Conservation (phyloP, 2,329 filamentous ascomycete genomes). For the Colletotrichum zoysiae region DNA sequence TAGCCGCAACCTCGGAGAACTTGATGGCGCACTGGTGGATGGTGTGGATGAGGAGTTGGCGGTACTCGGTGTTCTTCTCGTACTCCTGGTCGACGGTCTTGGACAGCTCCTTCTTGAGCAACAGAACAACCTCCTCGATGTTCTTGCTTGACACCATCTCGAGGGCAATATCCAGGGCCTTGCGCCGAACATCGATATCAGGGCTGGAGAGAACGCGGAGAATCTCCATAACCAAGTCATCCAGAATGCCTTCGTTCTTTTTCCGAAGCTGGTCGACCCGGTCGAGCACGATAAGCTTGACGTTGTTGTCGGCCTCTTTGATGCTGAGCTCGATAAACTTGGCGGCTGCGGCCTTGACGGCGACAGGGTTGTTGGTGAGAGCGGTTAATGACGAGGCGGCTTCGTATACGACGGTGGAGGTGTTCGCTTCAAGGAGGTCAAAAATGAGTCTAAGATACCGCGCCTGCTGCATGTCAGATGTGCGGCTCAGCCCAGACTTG, state of each 20-base stretch:
- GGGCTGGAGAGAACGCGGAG: conserved; percentile 93
- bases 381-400: conserved; percentile 94
- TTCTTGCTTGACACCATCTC: conserved; percentile 99
- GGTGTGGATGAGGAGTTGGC: conserved; percentile 93
- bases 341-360: conserved; percentile 93
- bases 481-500: conserved; percentile 11
- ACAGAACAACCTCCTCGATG: conserved; percentile 94
- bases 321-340: conserved; percentile 98
- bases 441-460: conserved; percentile 95
- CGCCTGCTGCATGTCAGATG: conserved; percentile 64
- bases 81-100: conserved; percentile 99
- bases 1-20: conserved; percentile 97
- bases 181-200: conserved; percentile 94
- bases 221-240: conserved; percentile 97
- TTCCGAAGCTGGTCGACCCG: conserved; percentile 89
- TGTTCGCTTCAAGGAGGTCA: conserved; percentile 91
- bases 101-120: conserved; percentile 96
- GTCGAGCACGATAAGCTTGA: conserved; percentile 97
- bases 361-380: conserved; percentile 95
- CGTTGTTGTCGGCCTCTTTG: conserved; percentile 98
- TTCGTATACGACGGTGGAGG: conserved; percentile 97
- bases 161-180: conserved; percentile 89
- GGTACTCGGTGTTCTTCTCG: conserved; percentile 97
- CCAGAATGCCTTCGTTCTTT: conserved; percentile 90
- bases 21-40: conserved; percentile 99